phyloP scores from a whole-genome alignment of 164 flowering plant genomes.

The Tinospora cordifolia region DNA sequence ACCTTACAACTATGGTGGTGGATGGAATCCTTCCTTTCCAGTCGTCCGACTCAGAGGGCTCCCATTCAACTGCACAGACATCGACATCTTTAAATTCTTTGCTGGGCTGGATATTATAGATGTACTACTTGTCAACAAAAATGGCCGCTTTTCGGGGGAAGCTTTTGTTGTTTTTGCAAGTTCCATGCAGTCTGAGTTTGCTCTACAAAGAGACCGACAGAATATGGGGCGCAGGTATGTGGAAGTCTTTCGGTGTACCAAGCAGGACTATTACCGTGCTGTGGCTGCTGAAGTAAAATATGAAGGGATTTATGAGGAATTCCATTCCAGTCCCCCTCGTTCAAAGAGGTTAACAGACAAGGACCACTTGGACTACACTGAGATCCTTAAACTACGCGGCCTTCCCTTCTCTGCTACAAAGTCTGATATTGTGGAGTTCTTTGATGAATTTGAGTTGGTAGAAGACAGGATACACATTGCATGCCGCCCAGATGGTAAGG shows the following conservation, averaged over 20 bases:
- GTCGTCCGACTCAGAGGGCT: conserved; percentile 89
- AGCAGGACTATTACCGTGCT: conserved; percentile 83
- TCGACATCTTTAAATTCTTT: conserved; percentile 85
- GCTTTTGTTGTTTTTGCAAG: conserved; percentile 79
- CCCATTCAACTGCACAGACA: conserved; percentile 78
- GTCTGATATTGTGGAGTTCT: conserved; percentile 61
- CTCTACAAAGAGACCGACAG: conserved; percentile 68
- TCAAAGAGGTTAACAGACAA: conserved; percentile 55
- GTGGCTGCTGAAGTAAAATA: conserved; percentile 73
- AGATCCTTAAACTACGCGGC: conserved; percentile 68
- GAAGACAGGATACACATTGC: conserved; percentile 66
- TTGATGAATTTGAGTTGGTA: conserved; percentile 45
- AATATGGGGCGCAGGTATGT: conserved; percentile 83
- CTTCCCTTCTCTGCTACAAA: conserved; percentile 74
- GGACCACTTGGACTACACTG: conserved; percentile 68
- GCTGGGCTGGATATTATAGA: conserved; percentile 84
- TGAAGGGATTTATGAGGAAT: conserved; percentile 59
- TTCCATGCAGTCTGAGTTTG: conserved; percentile 67
- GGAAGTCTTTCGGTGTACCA: conserved; percentile 79
- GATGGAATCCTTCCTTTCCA: conserved; percentile 48
- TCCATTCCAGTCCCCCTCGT: conserved; percentile 51
- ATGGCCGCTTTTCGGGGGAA: conserved; percentile 50
- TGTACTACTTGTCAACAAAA: conserved; percentile 64
- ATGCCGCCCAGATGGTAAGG: conserved; percentile 74
- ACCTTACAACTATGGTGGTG: conserved; percentile 25